These are phyloP conservation scores for Fusarium cyanostomum DNA, from an alignment of 2,329 filamentous ascomycete genomes.

Conservation along the genomic window DNA sequence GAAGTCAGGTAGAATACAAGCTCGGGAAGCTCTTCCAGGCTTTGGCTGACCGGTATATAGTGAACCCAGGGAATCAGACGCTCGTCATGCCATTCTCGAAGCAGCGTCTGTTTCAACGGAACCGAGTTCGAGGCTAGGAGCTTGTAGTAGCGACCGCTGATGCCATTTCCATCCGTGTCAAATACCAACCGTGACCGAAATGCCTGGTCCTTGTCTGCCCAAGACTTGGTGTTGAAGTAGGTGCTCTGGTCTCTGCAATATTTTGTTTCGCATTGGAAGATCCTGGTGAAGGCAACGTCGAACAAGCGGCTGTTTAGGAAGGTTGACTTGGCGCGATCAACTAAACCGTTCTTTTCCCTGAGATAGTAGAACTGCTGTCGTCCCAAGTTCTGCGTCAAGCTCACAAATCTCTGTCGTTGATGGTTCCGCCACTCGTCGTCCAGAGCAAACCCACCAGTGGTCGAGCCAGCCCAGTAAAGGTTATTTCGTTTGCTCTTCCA, in stretches of 20 bases:
- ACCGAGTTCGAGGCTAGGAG: constrained; percentile 58
- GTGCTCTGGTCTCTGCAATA: constrained; percentile 50
- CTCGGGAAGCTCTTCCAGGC: constrained; percentile 62
- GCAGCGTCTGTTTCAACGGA: constrained; percentile 62
- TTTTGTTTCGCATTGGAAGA: constrained; percentile 55
- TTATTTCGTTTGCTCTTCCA: constrained; percentile 62
- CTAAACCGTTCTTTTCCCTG: constrained; percentile 19
- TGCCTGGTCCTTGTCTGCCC: constrained; percentile 49
- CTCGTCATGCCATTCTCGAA: constrained; percentile 68
- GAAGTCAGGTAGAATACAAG: constrained; percentile 57
- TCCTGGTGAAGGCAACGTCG: constrained; percentile 56
- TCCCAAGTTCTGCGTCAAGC: constrained; percentile 48
- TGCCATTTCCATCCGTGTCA: constrained; percentile 66
- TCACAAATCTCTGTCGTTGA: constrained; percentile 60
- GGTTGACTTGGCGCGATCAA: constrained; percentile 34
- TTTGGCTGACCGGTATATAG: constrained; percentile 62
- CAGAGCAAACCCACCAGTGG: constrained; percentile 57
- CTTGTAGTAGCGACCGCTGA: constrained; percentile 63
- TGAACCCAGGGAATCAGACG: constrained; percentile 65
- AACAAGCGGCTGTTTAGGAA: constrained; percentile 53
- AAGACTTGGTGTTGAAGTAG: constrained; percentile 45
- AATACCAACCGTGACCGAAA: constrained; percentile 55
- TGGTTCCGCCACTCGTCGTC: constrained; percentile 51
- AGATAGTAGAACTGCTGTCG: constrained; percentile 48
- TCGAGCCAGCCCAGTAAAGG: constrained; percentile 67